phyloP scores from a whole-genome alignment of 163 green algal species.

The Scenedesmus sp. region DNA sequence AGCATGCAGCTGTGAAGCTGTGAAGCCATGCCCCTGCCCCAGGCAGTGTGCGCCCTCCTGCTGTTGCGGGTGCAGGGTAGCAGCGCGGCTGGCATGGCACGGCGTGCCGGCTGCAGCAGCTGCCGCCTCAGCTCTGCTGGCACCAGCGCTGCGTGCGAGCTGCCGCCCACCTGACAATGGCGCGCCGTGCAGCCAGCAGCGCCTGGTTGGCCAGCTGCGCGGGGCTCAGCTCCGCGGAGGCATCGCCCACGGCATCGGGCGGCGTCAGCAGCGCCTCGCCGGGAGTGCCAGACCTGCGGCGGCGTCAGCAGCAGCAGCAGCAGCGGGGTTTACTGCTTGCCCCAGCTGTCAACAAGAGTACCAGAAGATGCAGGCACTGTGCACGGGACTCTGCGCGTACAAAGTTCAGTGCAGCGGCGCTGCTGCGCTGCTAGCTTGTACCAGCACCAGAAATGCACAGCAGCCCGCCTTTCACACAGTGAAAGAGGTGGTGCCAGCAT shows the following conservation, averaged over 20 bases:
- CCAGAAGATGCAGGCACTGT: too few species aligned
- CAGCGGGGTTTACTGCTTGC: not conserved
- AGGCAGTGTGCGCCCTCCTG: not conserved
- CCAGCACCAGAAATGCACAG: not conserved
- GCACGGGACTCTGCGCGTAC: too few species aligned
- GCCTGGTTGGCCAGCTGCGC: conserved; percentile 87
- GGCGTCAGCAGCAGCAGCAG: not conserved
- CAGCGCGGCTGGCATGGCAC: not conserved
- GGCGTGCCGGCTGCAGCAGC: not conserved
- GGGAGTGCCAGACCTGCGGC: conserved; percentile 27
- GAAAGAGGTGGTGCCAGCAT: not conserved
- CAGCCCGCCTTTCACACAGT: not conserved
- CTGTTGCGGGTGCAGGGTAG: not conserved
- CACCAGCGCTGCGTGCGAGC: not conserved
- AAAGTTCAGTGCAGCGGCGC: too few species aligned
- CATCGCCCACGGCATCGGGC: conserved; percentile 68
- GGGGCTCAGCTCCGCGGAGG: conserved; percentile 55
- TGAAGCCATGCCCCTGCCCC: too few species aligned
- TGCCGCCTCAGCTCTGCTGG: not conserved
- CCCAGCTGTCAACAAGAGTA: too few species aligned
- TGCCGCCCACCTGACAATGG: conserved; percentile 31
- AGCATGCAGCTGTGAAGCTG: too few species aligned
- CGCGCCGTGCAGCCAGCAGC: conserved; percentile 58
- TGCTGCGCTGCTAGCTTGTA: too few species aligned
- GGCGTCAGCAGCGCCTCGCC: conserved; percentile 69